Evolutionary conservation across 495 filamentous ascomycete species (phyloP), one percentile per base, ranked within the genome.

Genomic region (Neurospora africana): DNA sequence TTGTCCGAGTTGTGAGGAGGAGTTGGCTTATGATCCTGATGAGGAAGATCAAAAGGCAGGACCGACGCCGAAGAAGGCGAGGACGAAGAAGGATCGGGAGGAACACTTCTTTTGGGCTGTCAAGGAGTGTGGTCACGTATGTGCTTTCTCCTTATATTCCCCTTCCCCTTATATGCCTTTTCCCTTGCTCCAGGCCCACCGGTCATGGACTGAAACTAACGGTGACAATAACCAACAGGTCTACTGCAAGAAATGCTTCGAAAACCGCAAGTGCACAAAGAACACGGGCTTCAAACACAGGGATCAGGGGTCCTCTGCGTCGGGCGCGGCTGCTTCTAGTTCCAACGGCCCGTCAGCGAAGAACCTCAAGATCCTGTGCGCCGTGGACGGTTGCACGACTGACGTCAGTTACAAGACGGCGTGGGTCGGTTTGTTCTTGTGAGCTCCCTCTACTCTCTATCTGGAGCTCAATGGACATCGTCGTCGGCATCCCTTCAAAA

Each of bases 61-160:
- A 1, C 78, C 76, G 19, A 77, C 82, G 0, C 35, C 72, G 7
- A 85, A 82, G 79, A 84, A 80, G 72, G 68, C 75, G 10, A 75
- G 81, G 13, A 79, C 77, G 5, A 79, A 77, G 69, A 85, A 83
- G 73, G 81, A 83, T 41, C 75, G 75, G 19, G 83, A 82, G 41
- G 83, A 85, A 71, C 83, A 86, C 68, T 79, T 84, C 69, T 85
- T 86, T 72, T 86, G 83, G 83, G 83, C 83, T 0, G 77, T 86
- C 37, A 85, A 84, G 74, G 78, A 78, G 5, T 86, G 84, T 71
- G 84, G 84, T 53, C 84, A 86, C 68, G 84, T 85, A 73, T 78
- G 83, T 77, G 38, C 44, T 39, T 10, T 44, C 27, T 13, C 5
- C 30, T 72, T 36, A 33, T 33, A 2, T 2, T 33, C 6, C 36